Evolutionary conservation across 495 filamentous ascomycete genomes (phyloP).

Genomic region (Trichoderma reesei): DNA sequence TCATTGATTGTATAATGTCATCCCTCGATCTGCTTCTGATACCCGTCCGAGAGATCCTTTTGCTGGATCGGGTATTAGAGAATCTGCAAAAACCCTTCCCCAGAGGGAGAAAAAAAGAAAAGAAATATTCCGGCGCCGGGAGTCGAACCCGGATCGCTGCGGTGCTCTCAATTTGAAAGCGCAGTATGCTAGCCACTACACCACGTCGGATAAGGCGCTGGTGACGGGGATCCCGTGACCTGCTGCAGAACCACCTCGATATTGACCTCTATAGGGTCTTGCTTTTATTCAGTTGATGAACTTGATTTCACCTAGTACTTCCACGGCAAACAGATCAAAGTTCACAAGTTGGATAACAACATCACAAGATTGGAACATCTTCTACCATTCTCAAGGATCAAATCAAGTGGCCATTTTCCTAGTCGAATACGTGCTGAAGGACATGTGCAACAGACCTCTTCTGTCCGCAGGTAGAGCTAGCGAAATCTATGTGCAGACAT

Average conservation of each 20-base stretch:
- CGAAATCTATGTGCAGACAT: conserved; percentile 3
- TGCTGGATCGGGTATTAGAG: too few species aligned
- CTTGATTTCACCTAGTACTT: background rate
- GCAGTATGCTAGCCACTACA: conserved; percentile 8
- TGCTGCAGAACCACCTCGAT: background rate
- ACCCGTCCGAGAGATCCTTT: too few species aligned
- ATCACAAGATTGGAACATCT: too few species aligned
- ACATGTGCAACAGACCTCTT: conserved; percentile 1
- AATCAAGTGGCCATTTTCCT: background rate
- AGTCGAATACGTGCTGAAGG: background rate
- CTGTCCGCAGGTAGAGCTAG: background rate
- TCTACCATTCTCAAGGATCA: background rate
- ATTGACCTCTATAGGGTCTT: background rate
- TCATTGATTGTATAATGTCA: too few species aligned
- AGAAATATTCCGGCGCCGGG: conserved; percentile 4
- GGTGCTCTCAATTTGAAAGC: background rate
- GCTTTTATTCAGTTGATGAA: background rate
- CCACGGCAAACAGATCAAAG: background rate
- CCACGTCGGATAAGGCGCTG: background rate
- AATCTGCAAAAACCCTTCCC: too few species aligned
- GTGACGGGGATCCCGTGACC: background rate
- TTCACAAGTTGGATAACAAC: too few species aligned
- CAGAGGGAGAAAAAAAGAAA: background rate
- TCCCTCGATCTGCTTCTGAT: too few species aligned
- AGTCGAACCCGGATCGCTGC: conserved; percentile 8